Conservation (phyloP, 225 moss, liverwort and hornwort genomes). For the Antitrichia curtipendula region DNA sequence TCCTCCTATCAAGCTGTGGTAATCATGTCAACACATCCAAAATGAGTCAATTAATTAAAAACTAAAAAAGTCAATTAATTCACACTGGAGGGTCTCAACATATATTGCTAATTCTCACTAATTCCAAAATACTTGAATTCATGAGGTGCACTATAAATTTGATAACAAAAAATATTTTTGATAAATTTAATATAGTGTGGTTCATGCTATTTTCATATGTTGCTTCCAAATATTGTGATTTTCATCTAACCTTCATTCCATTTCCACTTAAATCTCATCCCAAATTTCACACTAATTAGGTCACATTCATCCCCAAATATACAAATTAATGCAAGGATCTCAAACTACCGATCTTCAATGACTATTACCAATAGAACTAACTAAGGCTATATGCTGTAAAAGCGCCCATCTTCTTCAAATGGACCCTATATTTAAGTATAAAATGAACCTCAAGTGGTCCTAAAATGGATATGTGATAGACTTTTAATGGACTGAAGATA, state of each 20-base stretch:
- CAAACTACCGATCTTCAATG: neutral
- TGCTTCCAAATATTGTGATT: neutral
- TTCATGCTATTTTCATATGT: rapidly evolving
- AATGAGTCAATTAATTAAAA: neutral
- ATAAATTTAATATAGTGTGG: neutral
- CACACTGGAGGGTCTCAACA: rapidly evolving
- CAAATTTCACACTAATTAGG: neutral
- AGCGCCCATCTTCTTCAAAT: too few species aligned
- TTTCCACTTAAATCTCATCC: neutral
- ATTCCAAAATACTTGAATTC: neutral
- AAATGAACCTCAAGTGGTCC: too few species aligned
- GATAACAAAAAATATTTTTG: neutral
- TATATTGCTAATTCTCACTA: neutral
- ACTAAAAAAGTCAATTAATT: neutral
- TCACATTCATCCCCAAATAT: neutral
- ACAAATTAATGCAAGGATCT: neutral
- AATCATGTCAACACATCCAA: rapidly evolving
- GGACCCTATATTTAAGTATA: too few species aligned
- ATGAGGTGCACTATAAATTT: neutral
- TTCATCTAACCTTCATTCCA: neutral
- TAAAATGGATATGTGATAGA: too few species aligned
- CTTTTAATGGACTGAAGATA: too few species aligned
- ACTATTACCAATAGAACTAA: neutral
- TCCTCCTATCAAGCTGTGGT: rapidly evolving
- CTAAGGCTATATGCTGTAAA: too few species aligned